Evolutionary conservation across 306 rosid species (phyloP).

Genomic region (Casuarina equisetifolia): DNA sequence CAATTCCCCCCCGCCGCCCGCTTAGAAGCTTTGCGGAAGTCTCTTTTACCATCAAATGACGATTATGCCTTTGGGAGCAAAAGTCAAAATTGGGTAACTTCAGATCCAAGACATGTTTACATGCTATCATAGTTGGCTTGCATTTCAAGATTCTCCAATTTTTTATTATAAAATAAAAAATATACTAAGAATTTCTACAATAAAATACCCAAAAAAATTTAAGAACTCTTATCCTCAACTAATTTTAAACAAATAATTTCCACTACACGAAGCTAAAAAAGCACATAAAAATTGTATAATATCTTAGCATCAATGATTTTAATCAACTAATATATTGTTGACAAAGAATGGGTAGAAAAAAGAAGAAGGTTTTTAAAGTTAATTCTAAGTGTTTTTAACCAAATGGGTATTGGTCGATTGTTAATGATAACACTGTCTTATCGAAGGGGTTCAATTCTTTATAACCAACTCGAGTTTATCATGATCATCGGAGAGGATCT

Average conservation of each 20-base stretch:
- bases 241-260: no score
- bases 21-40: conserved; percentile 1
- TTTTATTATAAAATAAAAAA: no score
- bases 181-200: no score
- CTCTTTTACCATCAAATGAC: conserved; percentile 9
- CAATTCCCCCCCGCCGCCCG: neutral
- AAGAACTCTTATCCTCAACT: no score
- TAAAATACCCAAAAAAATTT: no score
- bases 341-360: no score
- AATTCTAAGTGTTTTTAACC: neutral
- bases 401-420: neutral
- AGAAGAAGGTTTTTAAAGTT: neutral
- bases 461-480: neutral
- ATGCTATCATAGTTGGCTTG: neutral
- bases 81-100: conserved; percentile 25
- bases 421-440: no score
- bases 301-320: no score
- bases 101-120: neutral
- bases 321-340: no score
- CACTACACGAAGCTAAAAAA: no score
- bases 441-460: neutral
- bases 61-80: conserved; percentile 2
- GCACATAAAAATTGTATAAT: no score
- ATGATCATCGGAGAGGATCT: neutral
- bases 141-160: neutral